These are phyloP conservation scores for Xanthoceras sorbifolium DNA, from an alignment of 345 rosid species.

Conservation along the genomic window DNA sequence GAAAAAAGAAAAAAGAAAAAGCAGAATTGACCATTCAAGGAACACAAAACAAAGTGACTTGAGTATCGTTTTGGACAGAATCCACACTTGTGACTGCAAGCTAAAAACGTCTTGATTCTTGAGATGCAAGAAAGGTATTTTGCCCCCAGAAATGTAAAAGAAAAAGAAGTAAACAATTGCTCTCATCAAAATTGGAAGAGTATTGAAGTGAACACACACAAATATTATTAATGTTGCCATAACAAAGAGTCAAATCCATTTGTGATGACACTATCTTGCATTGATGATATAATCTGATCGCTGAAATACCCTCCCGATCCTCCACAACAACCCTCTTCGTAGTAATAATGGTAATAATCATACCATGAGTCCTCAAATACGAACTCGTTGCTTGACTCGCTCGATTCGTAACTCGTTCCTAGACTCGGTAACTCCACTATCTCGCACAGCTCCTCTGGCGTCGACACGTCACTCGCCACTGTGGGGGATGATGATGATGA, in stretches of 20 bases:
- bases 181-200: background rate
- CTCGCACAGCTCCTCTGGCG: slow-evolving; percentile 75
- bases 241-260: slow-evolving; percentile 40
- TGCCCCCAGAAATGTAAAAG: background rate
- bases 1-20: too few species aligned
- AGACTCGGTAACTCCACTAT: slow-evolving; percentile 81
- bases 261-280: slow-evolving; percentile 33
- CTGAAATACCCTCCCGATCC: slow-evolving; percentile 34
- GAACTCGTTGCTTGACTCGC: slow-evolving; percentile 55
- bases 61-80: background rate
- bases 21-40: background rate
- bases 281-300: slow-evolving; percentile 38
- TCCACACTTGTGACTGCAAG: background rate
- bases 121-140: slow-evolving; percentile 5
- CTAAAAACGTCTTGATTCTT: background rate
- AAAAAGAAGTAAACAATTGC: background rate
- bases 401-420: slow-evolving; percentile 49
- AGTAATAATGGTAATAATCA: slow-evolving; percentile 29
- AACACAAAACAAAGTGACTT: background rate
- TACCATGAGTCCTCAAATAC: slow-evolving; percentile 61
- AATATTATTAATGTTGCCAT: slow-evolving; percentile 42
- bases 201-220: slow-evolving; percentile 4
- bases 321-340: slow-evolving; percentile 33
- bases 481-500: slow-evolving; percentile 27
- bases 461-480: slow-evolving; percentile 40